Base-by-base conservation (phyloP, 2,329 filamentous ascomycete species). In the Chrysoporthe cubensis region DNA sequence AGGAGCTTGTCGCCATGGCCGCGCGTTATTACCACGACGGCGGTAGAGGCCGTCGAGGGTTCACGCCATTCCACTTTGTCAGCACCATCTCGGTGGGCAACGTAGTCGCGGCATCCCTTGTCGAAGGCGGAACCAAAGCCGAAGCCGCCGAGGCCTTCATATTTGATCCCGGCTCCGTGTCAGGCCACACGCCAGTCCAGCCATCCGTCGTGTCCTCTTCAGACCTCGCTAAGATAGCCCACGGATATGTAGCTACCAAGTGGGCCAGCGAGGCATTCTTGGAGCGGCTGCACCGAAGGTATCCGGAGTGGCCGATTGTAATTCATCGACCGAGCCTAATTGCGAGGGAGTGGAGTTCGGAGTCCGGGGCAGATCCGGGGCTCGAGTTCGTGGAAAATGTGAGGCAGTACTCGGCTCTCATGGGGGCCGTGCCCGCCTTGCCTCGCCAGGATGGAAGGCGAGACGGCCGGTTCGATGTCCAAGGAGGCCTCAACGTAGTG, bases 1-100 rank as follows among this genome's bases (percentile, higher is more conserved):
- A 74, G 56, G 73, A 77, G 54, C 73, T 82, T 5, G 72, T 74
- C 1, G 66, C 69, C 4, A 67, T 83, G 8, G 73, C 72, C 1
- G 46, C 46, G 5, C 40, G 40, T 13, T 13, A 42, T 7, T 69
- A 0, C 63, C 63, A 1, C 71, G 72, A 3, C 64, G 48, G 26
- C 26, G 2, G 26, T 26, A 32, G 50, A 13, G n/a, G 46, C 14
- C 26, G 26, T 26, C 26, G 26, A 26, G n/a, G 7, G 64, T 75
- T 1, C 26, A 26, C 26, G 26, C 73, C 76, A 0, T 16, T 79
- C 8, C 78, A 79, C 59, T 77, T 72, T 64, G 66, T 78, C 13
- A 77, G 75, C 0, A 71, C 75, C 0, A 71, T 71, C 9, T 50
- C 48, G 48, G 48, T 50, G 48, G 48, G 48, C 1, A 50, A 50